A percentile compares a stretch with the other conserved stretches of the same genome.
Conservation (phyloP, 140 eudicot species). For the Bidens hawaiensis region DNA sequence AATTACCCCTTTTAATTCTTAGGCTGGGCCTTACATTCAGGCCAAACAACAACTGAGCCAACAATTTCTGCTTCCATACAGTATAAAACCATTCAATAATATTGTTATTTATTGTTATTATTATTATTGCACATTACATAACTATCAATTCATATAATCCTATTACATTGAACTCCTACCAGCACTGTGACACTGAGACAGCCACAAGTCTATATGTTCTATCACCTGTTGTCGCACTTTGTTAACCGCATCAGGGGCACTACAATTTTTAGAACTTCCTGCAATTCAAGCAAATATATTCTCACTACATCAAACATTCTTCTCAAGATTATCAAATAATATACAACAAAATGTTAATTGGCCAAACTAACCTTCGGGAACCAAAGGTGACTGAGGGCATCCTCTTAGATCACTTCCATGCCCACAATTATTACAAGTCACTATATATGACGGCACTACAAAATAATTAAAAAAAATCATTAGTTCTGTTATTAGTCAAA, state of each 20-base stretch:
- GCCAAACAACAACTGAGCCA: too few species aligned
- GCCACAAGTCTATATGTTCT: conserved; percentile 80
- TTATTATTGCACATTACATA: conserved; percentile 1
- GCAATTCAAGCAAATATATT: conserved; percentile 7
- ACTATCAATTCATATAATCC: conserved; percentile 1
- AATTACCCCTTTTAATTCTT: too few species aligned
- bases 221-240: conserved; percentile 66
- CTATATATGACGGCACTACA: conserved; percentile 77
- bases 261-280: conserved; percentile 71
- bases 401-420: conserved; percentile 91
- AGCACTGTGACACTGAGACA: conserved; percentile 59
- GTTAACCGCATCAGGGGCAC: conserved; percentile 70
- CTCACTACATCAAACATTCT: neutral
- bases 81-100: too few species aligned
- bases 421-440: conserved; percentile 72
- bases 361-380: conserved; percentile 62
- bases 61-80: too few species aligned
- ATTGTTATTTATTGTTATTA: too few species aligned
- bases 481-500: too few species aligned
- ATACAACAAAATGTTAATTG: neutral
- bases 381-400: conserved; percentile 83
- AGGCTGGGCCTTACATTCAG: too few species aligned
- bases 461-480: neutral
- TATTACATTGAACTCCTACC: conserved; percentile 45
- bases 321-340: neutral